Conservation (phyloP, 192 early-diverging fungal species). For the Entomortierella beljakovae region DNA sequence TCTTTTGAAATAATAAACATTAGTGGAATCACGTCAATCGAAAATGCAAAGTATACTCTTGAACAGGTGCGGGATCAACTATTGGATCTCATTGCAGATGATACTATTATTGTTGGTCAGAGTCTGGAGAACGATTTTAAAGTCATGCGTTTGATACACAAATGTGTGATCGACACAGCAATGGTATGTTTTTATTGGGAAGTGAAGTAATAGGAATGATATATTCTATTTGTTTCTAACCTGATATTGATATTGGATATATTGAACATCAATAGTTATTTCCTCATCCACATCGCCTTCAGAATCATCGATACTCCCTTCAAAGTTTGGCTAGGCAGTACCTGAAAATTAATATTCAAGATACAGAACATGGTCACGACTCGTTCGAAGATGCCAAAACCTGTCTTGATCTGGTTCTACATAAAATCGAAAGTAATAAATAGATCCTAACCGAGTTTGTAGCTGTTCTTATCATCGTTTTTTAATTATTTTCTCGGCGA, state of each 20-base stretch:
- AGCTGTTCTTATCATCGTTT: too few species aligned
- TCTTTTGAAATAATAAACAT: neutral
- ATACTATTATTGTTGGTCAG: slow-evolving; percentile 74
- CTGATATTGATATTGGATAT: neutral
- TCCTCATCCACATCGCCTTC: slow-evolving; percentile 62
- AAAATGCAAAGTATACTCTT: slow-evolving; percentile 62
- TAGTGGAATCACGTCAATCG: slow-evolving; percentile 66
- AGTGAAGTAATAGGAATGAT: neutral
- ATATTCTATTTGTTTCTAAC: neutral
- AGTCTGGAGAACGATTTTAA: slow-evolving; percentile 57
- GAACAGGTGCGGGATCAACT: slow-evolving; percentile 52
- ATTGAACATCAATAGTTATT: slow-evolving; percentile 52
- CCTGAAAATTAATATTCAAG: slow-evolving; percentile 67
- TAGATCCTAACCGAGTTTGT: too few species aligned
- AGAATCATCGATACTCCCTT: slow-evolving; percentile 59
- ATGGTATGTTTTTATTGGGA: slow-evolving; percentile 31
- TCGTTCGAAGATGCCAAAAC: slow-evolving; percentile 71
- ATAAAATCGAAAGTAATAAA: slow-evolving; percentile 49
- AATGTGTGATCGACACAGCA: slow-evolving; percentile 54
- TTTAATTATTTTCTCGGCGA: too few species aligned
- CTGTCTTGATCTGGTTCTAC: slow-evolving; percentile 64
- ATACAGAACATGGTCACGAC: slow-evolving; percentile 67
- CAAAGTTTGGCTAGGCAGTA: slow-evolving; percentile 60
- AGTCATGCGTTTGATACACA: slow-evolving; percentile 53
- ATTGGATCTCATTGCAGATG: slow-evolving; percentile 51